Evolutionary conservation across 345 rosid genomes (phyloP), one percentile per base, ranked within the genome.

Genomic region (Dipteronia dyeriana): DNA sequence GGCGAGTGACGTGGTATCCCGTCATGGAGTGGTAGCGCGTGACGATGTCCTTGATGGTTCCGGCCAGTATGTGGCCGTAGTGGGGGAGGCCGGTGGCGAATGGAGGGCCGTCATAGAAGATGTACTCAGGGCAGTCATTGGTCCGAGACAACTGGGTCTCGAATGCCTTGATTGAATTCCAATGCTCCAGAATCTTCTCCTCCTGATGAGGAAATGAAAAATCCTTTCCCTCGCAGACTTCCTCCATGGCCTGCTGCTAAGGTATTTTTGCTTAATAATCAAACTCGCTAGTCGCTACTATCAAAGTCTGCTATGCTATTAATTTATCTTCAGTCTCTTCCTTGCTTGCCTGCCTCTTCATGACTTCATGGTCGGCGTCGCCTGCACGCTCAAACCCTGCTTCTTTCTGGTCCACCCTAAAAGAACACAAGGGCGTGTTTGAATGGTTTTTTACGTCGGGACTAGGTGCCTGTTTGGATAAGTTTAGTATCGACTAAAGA

Each of bases 81-180:
- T 96, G 99, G 31, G 98, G 99, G 54, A 90, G 91, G 0, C 99
- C 99, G 17, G 99, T 94, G 67, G 99, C 99, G 85, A 96, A 96
- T 7, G 99, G 99, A 4, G 98, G 99, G 0, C 99, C 99, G 66
- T 96, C 99, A 73, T 94, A 96, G 88, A 96, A 96, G 71, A 94
- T 80, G 78, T 91, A 96, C 79, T 94, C 97, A 0, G 97, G 98
- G 12, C 78, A 75, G 73, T 83, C 66, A 71, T 85, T 78, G 14
- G 97, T 89, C 29, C 90, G 91, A 6, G 79, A 78, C 47, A 92
- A 79, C 76, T 96, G 99, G 23, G 89, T 93, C 41, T 89, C 85
- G 85, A 96, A 96, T n/a, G 98, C 98, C 22, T 91, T 85, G 77
- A 90, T 96, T 39, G 80, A 64, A 7, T 80, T 72, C 99, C 99